Percentiles rank a stretch among this genome's conserved stretches.
phyloP scores from a whole-genome alignment of 305 asterid species.

The Fraxinus dipetala region DNA sequence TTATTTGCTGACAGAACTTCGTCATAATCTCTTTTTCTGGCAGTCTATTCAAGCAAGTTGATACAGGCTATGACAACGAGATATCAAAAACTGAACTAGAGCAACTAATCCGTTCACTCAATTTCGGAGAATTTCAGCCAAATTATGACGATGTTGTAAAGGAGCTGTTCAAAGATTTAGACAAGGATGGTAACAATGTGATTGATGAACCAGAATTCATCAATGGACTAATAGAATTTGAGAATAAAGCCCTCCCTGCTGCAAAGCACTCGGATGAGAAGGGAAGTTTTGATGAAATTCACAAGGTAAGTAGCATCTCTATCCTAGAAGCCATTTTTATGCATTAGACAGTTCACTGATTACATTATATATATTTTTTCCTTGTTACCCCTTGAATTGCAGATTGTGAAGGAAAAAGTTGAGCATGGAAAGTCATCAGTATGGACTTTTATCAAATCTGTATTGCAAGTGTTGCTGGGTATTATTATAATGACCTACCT shows the following conservation, averaged over 20 bases:
- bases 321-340: not conserved
- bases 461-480: not conserved
- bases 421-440: slow-evolving; percentile 3
- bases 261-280: slow-evolving; percentile 33
- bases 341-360: not conserved
- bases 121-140: slow-evolving; percentile 34
- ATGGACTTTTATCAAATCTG: slow-evolving; percentile 19
- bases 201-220: slow-evolving; percentile 53
- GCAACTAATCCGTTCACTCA: slow-evolving; percentile 34
- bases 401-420: slow-evolving; percentile 37
- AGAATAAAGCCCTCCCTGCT: slow-evolving; percentile 35
- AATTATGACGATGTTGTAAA: slow-evolving; percentile 34
- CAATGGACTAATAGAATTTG: slow-evolving; percentile 39
- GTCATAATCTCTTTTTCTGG: slow-evolving; percentile 8
- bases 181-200: slow-evolving; percentile 25
- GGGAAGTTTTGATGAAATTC: slow-evolving; percentile 16
- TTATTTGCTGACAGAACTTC: not conserved
- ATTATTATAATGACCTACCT: not conserved
- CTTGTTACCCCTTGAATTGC: slow-evolving; percentile 6
- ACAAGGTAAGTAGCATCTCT: not conserved
- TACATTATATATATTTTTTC: not conserved
- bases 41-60: slow-evolving; percentile 54
- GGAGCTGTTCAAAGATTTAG: slow-evolving; percentile 44
- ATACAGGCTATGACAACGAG: slow-evolving; percentile 25
- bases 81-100: slow-evolving; percentile 40